phyloP scores from a whole-genome alignment of 352 stramenopile species.

The Globisporangium perplexum region DNA sequence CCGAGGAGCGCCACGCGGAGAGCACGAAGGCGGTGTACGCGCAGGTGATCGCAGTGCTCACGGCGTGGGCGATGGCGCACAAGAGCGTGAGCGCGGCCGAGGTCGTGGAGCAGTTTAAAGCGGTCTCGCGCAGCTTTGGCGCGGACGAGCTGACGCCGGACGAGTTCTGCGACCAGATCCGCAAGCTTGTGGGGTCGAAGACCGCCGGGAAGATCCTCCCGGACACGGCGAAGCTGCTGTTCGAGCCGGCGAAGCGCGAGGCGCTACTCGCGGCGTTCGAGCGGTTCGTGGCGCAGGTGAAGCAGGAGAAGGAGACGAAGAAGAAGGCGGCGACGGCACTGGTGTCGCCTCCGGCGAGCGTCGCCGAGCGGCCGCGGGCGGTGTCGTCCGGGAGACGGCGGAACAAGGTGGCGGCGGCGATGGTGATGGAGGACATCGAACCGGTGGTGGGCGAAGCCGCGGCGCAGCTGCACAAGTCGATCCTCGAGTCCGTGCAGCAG shows the following conservation, averaged over 20 bases:
- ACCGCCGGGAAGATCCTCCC: conserved; percentile 67
- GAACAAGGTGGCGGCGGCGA: conserved; percentile 34
- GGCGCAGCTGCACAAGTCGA: conserved; percentile 77
- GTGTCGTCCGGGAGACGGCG: conserved; percentile 37
- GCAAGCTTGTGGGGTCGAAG: conserved; percentile 68
- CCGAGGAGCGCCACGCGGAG: conserved; percentile 49
- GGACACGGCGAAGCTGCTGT: conserved; percentile 62
- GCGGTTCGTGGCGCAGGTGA: conserved; percentile 60
- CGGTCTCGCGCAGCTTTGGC: conserved; percentile 46
- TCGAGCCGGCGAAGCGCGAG: conserved; percentile 47
- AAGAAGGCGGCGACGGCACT: conserved; percentile 55
- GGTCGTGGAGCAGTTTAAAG: conserved; percentile 61
- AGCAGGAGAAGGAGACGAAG: conserved; percentile 71
- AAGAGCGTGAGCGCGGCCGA: conserved; percentile 36
- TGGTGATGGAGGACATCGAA: conserved; percentile 74
- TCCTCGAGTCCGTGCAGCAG: conserved; percentile 67
- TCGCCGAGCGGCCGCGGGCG: conserved; percentile 21
- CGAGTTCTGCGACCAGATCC: conserved; percentile 65
- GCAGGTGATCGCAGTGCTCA: conserved; percentile 62
- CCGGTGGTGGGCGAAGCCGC: conserved; percentile 80
- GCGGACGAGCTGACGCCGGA: conserved; percentile 63
- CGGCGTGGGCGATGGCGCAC: conserved; percentile 51
- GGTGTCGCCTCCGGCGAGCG: conserved; percentile 21
- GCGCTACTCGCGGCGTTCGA: conserved; percentile 48
- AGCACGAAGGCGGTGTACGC: conserved; percentile 56